Base-by-base conservation (phyloP, 257 asterid species). In the Przewalskia tangutica region DNA sequence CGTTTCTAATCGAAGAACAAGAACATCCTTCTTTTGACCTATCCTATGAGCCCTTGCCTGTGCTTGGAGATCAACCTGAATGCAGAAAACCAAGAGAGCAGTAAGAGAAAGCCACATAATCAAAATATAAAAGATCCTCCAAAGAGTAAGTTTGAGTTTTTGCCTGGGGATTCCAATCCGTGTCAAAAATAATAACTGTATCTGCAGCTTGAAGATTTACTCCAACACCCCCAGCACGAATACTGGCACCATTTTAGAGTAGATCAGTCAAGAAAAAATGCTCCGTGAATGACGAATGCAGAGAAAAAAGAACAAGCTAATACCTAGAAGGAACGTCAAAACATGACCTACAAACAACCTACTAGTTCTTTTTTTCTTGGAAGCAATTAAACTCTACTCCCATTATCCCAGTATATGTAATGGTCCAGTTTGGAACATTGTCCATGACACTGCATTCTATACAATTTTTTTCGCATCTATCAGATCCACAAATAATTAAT, bases 181-280 rank as follows among this genome's bases (percentile, higher is more conserved):
- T 96, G 89, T 96, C 99, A 83, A 96, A 96, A 83, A 96, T 93
- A 46, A 96, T 96, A 86, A 96, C 99, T 79, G 99, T 96, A 88
- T 96, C 99, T 81, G 99, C 99, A 79, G 99, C 99, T 87, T 96
- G 99, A 83, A 94, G 98, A 91, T 96, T 94, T 79, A 94, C 98
- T 59, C 99, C 99, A 80, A 96, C 99, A n/a, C 99, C 99, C 84
- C 99, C 99, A 85, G 99, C 99, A 82, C 99, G 99, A 86, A 96
- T 96, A 88, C 99, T 96, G 85, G 80, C 38, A 85, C 77, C 77
- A 84, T 42, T 84, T 63, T 4, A 76, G 71, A 55, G 83, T 60
- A 59, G 83, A 51, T 82, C 83, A 88, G 88, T 66, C 62, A 27
- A 50, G 63, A 3, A 59, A 53, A 17, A 36, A 83, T 9, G 85